Evolutionary conservation across 2,329 filamentous ascomycete genomes (phyloP), one percentile per base, ranked within the genome.

Genomic region (Aspergillus latus): DNA sequence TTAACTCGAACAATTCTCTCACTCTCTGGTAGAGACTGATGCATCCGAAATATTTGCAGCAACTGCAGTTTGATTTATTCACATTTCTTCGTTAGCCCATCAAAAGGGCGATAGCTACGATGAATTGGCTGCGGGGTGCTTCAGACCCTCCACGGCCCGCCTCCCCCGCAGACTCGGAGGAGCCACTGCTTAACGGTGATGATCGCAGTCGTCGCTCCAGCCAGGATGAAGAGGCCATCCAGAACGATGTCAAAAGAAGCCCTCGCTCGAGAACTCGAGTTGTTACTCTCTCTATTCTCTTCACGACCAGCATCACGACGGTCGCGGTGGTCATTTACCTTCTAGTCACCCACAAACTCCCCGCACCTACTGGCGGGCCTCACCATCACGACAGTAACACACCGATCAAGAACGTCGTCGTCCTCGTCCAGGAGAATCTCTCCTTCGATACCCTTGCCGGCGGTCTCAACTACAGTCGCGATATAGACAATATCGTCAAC

Each of bases 361-460:
- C 34, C 21, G 9, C 36, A 37, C 42, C 50, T 13, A 30, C 21
- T 3, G n/a, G 10, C 26, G 3, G 9, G 8, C 39, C 16, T 9
- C 48, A 32, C 28, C 48, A 43, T 21, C 40, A 50, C 15, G 43
- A 48, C 26, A 34, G 8, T 3, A 16, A 56, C 39, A 21, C 42
- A 4, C 76, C 75, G 54, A 80, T 80, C 66, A 79, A 79, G 66
- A 77, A 77, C 60, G 76, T 79, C 5, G 77, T 80, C 46, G 73
- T 80, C 28, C 66, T 80, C 15, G 76, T 79, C 8, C 69, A 76
- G 63, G 75, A 77, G 54, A 76, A 77, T 59, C 66, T 75, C 28
- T 72, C 70, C 0, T 72, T 74, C 47, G 76, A 78, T 58, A 73
- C 71, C 52, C 72, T 76, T 29, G 70, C 72, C 13, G 76, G 76